These are phyloP conservation scores for Phaeophleospora eucalypticola DNA, from an alignment of 2,329 filamentous ascomycete species.

Conservation along the genomic window DNA sequence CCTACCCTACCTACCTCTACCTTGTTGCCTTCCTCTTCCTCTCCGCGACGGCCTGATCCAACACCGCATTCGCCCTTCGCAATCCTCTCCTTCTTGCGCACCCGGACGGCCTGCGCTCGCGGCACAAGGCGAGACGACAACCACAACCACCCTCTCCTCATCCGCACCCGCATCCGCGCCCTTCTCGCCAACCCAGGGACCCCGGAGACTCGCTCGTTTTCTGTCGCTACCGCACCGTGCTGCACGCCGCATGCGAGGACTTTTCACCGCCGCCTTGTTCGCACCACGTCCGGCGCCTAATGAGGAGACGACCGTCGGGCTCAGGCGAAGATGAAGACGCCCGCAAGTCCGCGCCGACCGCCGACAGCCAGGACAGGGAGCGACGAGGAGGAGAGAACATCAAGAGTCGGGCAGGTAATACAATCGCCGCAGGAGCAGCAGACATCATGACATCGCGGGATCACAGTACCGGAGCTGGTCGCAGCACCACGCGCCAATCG, in stretches of 20 bases:
- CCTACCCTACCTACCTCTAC: too few relatives aligned
- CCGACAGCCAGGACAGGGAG: slow-evolving; percentile 10
- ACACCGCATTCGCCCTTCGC: too few relatives aligned
- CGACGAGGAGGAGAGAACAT: slow-evolving; percentile 9
- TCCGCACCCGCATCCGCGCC: background rate
- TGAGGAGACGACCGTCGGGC: slow-evolving; percentile 40
- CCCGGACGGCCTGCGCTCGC: background rate
- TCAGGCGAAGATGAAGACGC: slow-evolving; percentile 39
- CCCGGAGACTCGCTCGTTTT: background rate
- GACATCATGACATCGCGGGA: slow-evolving; percentile 24
- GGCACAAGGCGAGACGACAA: background rate
- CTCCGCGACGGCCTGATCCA: too few relatives aligned
- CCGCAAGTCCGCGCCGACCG: slow-evolving; percentile 18
- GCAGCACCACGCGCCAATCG: slow-evolving; percentile 15
- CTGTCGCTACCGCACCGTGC: background rate
- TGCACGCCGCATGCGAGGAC: background rate
- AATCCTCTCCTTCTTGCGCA: background rate
- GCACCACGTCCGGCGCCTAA: slow-evolving; percentile 11
- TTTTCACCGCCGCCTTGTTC: background rate
- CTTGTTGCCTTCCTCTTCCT: background rate
- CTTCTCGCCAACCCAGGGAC: too few relatives aligned
- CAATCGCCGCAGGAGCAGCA: slow-evolving; percentile 1
- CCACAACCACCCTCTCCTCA: background rate
- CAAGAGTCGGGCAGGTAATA: slow-evolving; percentile 11
- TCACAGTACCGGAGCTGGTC: background rate